Base-by-base conservation (phyloP, 352 stramenopile genomes). In the Globisporangium rhizosaccharum region DNA sequence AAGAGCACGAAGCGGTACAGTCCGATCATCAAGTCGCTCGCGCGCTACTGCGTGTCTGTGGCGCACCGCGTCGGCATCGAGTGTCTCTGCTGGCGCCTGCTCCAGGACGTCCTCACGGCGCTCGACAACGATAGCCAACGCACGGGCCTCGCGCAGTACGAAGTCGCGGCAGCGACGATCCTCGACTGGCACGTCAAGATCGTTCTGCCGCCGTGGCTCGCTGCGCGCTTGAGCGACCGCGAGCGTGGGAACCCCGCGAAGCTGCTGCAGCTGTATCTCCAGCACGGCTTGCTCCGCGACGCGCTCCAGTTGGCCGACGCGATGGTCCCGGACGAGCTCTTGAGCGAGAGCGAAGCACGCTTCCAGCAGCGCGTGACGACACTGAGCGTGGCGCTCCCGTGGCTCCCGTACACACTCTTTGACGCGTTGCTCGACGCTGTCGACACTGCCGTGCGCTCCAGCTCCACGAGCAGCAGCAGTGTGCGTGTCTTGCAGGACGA, bases 341-440 rank as follows among this genome's bases (percentile, higher is more conserved):
- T 88, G 9, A 52, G 72, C 9, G 66, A 76, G 20, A 69, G 73
- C 47, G 76, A 73, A 45, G 46, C 30, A 1, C 62, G 50, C 2
- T 80, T 85, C 60, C 68, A 72, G 26, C 67, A 79, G 51, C 68
- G 72, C 17, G 72, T 69, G 23, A 73, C 57, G 30, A 54, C 57
- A 6, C 23, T 65, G 15, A 53, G 45, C 25, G 60, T 59, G 0
- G 61, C 66, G n/a, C 57, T 87, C 10, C 74, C 79, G 12, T 92
- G 76, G 76, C 73, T 92, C 30, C 80, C 82, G 2, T 90, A 86
- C 67, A 87, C 77, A 44, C 61, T 90, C 2, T 70, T 92, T 20
- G 82, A 92, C 51, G 65, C 57, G 11, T 58, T 90, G 50, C 59
- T 92, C 20, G 76, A 89, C 53, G 68, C 77, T 15, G 70, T 63